Base-by-base conservation (phyloP, 2,329 filamentous ascomycete species). In the Neonectria magnoliae region DNA sequence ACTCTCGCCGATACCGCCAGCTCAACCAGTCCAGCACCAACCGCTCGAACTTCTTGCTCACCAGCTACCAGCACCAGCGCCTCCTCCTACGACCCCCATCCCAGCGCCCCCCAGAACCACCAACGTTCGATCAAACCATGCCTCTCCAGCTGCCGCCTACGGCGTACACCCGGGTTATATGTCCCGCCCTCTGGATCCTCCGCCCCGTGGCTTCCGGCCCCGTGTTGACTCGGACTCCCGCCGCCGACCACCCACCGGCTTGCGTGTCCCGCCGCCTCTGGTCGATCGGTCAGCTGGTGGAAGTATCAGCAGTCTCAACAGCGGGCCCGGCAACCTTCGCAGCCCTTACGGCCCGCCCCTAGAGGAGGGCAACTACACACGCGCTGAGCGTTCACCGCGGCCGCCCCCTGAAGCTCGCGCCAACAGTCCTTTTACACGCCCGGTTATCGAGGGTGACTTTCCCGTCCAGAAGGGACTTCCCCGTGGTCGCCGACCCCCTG, bases 391-490 rank as follows among this genome's bases (percentile, higher is more conserved):
- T 4, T 62, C 67, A 2, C 57, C 62, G 2, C 61, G 56, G 18
- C 57, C 58, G 3, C 56, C 66, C 7, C 71, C 67, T 1, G 69
- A 73, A 8, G 68, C 65, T 16, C 68, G 68, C 2, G 61, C 67
- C 41, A 58, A 44, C 7, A 79, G 77, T 33, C 76, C 78, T 0
- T 75, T 76, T 27, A 65, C 67, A 1, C 71, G 68, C 10, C 67
- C 65, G 4, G 71, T 73, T 0, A 74, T 77, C 44, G 76, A 76
- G 48, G 78, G 78, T 1, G 72, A 76, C 9, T 80, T 80, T 20
- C 77, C 78, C 2, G 52, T 76, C 5, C 73, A 71, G 31, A 79
- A 76, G 9, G 78, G 78, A 1, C 71, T 81, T 13, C 79, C 78
- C 1, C 72, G 79, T 27, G 79, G 79, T 2, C 76, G 79, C n/a